Evolutionary conservation across 257 asterid species (phyloP).

Genomic region (Fraxinus americana): DNA sequence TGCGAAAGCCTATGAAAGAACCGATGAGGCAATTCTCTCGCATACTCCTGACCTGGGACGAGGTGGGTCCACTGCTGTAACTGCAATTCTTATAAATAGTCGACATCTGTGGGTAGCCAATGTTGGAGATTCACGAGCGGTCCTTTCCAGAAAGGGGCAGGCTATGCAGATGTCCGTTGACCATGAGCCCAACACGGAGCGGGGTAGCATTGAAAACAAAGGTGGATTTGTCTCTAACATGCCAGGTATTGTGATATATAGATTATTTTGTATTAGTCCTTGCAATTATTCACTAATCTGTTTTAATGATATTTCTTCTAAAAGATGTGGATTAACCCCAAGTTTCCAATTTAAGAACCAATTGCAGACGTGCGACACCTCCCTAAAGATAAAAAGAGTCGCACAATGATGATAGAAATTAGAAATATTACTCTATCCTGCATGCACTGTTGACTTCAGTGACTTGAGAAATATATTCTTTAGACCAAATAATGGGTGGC

Average conservation of each 20-base stretch:
- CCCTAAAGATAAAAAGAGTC: neutral
- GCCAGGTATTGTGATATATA: constrained; percentile 64
- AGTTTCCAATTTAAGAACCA: neutral
- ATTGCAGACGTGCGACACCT: neutral
- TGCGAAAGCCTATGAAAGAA: constrained; percentile 74
- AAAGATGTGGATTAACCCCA: no score
- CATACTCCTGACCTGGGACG: constrained; percentile 77
- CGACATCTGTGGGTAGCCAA: no score
- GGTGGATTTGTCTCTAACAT: constrained; percentile 96
- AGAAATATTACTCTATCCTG: neutral
- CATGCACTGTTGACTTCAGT: neutral
- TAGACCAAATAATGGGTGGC: neutral
- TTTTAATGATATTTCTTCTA: neutral
- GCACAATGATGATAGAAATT: neutral
- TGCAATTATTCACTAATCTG: neutral
- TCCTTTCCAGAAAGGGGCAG: constrained; percentile 77
- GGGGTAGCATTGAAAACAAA: constrained; percentile 72
- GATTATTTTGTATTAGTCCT: neutral
- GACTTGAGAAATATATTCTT: neutral
- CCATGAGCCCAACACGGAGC: constrained; percentile 88
- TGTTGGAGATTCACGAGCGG: constrained; percentile 87
- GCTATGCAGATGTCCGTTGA: constrained; percentile 85
- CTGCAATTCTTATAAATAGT: no score
- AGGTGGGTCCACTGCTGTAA: no score
- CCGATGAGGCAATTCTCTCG: constrained; percentile 83